A percentile compares a stretch with the other conserved stretches of the same genome.
These are phyloP conservation scores for Acanthamoeba sp. DNA, from an alignment of 208 protist species.

Conservation along the genomic window DNA sequence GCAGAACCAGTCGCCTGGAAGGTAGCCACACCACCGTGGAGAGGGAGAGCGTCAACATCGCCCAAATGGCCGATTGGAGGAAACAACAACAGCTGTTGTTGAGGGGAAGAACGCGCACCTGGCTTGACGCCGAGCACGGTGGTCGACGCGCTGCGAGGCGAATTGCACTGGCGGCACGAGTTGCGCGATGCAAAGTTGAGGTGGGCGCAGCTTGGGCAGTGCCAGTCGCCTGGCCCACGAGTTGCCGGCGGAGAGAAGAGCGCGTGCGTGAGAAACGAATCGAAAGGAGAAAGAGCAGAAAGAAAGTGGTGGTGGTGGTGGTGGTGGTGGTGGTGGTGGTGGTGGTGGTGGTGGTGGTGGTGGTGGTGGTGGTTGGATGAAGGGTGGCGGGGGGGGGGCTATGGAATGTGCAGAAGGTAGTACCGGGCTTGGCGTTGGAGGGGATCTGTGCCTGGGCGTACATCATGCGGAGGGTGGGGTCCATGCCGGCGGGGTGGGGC, in stretches of 20 bases:
- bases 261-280: neutral
- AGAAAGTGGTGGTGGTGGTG: neutral
- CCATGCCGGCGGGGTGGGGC: slow-evolving; percentile 16
- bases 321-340: no score
- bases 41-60: no score
- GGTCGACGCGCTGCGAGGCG: slow-evolving; percentile 14
- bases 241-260: no score
- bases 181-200: slow-evolving; percentile 72
- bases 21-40: no score
- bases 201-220: slow-evolving; percentile 66
- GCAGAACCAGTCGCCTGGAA: slow-evolving; percentile 74
- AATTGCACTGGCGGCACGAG: slow-evolving; percentile 52
- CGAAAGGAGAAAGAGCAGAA: neutral
- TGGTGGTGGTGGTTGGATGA: neutral
- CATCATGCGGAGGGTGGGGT: slow-evolving; percentile 50
- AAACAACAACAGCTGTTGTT: neutral
- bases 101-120: neutral
- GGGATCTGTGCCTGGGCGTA: slow-evolving; percentile 33
- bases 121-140: slow-evolving; percentile 67
- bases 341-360: no score
- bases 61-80: neutral
- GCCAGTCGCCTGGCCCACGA: slow-evolving; percentile 76
- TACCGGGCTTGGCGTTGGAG: slow-evolving; percentile 57
- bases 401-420: neutral
- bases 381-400: neutral